Conservation (phyloP, 176 grass and related monocot species). For the Luzula sylvatica region DNA sequence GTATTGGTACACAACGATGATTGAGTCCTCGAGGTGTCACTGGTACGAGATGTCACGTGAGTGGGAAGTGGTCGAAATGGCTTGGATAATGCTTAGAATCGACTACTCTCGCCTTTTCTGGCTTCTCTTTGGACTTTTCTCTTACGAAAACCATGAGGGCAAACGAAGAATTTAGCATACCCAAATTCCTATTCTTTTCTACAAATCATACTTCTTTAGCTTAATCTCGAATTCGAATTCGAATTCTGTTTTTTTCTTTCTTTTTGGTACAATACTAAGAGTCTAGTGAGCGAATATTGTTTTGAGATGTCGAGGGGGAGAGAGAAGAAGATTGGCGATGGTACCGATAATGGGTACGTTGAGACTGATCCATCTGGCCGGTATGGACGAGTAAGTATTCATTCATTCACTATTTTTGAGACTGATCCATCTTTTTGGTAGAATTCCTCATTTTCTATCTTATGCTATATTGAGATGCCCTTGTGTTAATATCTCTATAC, state of each 20-base stretch:
- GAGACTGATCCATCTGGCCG: conserved; percentile 78
- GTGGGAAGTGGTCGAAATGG: conserved; percentile 31
- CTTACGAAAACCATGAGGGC: conserved; percentile 19
- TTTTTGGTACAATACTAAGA: not conserved
- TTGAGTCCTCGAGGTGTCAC: conserved; percentile 15
- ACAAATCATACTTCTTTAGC: not conserved
- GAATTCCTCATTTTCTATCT: too few species aligned
- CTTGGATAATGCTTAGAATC: conserved; percentile 31
- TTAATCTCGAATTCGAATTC: not conserved
- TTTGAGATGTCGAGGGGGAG: conserved; percentile 12
- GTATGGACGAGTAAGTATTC: conserved; percentile 65
- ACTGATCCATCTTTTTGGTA: too few species aligned
- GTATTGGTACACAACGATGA: conserved; percentile 24
- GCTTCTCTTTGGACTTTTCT: conserved; percentile 43
- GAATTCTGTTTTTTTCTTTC: not conserved
- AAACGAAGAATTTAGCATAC: conserved; percentile 32
- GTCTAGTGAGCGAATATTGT: not conserved
- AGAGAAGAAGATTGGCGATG: conserved; percentile 6
- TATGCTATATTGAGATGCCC: too few species aligned
- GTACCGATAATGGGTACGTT: conserved; percentile 54
- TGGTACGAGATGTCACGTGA: conserved; percentile 24
- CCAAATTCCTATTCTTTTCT: not conserved
- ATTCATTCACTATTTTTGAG: not conserved
- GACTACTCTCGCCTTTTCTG: conserved; percentile 35
- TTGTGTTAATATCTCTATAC: too few species aligned